phyloP scores from a whole-genome alignment of 306 rosid species.

The Begonia loranthoides region DNA sequence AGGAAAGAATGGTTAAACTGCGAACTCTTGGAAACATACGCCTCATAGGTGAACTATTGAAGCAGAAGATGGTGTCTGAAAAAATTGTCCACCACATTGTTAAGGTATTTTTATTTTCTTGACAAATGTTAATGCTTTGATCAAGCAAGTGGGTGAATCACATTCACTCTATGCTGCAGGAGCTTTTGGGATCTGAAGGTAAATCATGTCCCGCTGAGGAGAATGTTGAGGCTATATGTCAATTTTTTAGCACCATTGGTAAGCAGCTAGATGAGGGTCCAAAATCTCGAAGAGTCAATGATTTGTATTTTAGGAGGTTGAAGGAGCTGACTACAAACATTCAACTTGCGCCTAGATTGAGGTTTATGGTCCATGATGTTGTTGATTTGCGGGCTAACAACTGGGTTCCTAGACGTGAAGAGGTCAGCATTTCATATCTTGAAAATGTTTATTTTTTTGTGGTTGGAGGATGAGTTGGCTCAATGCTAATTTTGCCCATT shows the following conservation, averaged over 20 bases:
- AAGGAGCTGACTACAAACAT: constrained; percentile 56
- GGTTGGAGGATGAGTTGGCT: too few relatives aligned
- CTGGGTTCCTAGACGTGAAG: constrained; percentile 94
- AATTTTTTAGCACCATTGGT: constrained; percentile 75
- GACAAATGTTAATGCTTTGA: too few relatives aligned
- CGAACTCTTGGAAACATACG: constrained; percentile 32
- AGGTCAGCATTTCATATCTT: constrained; percentile 28
- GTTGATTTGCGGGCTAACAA: constrained; percentile 57
- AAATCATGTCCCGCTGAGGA: constrained; percentile 25
- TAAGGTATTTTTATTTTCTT: constrained; percentile 13
- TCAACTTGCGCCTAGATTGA: constrained; percentile 55
- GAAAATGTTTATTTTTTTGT: background rate
- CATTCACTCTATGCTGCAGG: constrained; percentile 10
- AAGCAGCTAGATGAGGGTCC: constrained; percentile 73
- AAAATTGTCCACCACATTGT: constrained; percentile 34
- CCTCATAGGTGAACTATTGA: constrained; percentile 32
- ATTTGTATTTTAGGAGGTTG: constrained; percentile 50
- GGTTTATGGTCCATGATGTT: constrained; percentile 67
- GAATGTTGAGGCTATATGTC: constrained; percentile 45
- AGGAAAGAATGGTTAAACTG: constrained; percentile 26
- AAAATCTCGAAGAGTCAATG: constrained; percentile 66
- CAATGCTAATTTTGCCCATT: background rate
- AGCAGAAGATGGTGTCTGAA: constrained; percentile 31
- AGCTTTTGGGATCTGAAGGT: constrained; percentile 23
- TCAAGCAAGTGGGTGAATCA: too few relatives aligned